These are phyloP conservation scores for Ilyonectria destructans DNA, from an alignment of 2,329 filamentous ascomycete species.

Conservation along the genomic window DNA sequence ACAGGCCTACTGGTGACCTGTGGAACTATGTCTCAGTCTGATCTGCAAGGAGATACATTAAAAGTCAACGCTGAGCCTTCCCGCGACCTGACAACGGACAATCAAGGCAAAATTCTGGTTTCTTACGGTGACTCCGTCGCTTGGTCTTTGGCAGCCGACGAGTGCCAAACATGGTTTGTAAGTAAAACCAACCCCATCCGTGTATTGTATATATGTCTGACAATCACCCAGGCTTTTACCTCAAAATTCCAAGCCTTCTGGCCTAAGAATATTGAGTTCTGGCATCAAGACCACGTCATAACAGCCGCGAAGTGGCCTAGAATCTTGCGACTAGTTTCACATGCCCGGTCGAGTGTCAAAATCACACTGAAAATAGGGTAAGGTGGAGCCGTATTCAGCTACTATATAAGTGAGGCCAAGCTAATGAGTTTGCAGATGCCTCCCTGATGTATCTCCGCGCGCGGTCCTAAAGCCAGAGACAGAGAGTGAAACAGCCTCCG, in stretches of 20 bases:
- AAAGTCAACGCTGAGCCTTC: conserved; percentile 51
- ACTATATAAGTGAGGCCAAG: not conserved
- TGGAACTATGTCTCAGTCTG: conserved; percentile 54
- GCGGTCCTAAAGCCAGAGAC: conserved; percentile 37
- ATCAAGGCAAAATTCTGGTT: conserved; percentile 53
- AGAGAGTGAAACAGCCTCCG: conserved; percentile 20
- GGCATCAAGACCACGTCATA: conserved; percentile 51
- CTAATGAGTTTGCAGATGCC: conserved; percentile 16
- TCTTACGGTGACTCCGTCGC: conserved; percentile 54
- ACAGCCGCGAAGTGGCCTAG: conserved; percentile 50
- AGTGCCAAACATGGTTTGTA: conserved; percentile 65
- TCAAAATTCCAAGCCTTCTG: conserved; percentile 62
- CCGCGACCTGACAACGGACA: conserved; percentile 35
- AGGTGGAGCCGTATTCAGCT: not conserved
- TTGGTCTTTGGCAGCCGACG: conserved; percentile 58
- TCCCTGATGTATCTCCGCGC: conserved; percentile 35
- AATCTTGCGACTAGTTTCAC: conserved; percentile 49
- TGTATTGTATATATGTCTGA: conserved; percentile 21
- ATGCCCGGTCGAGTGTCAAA: conserved; percentile 39
- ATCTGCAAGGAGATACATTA: conserved; percentile 54
- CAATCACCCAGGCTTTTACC: conserved; percentile 54
- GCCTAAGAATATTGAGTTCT: conserved; percentile 58
- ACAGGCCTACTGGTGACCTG: conserved; percentile 61
- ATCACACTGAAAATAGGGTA: conserved; percentile 47
- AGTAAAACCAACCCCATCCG: conserved; percentile 31